Evolutionary conservation across 768 basidiomycete species (phyloP), one percentile per base, ranked within the genome.

Genomic region (Xerocomus spinulosus): DNA sequence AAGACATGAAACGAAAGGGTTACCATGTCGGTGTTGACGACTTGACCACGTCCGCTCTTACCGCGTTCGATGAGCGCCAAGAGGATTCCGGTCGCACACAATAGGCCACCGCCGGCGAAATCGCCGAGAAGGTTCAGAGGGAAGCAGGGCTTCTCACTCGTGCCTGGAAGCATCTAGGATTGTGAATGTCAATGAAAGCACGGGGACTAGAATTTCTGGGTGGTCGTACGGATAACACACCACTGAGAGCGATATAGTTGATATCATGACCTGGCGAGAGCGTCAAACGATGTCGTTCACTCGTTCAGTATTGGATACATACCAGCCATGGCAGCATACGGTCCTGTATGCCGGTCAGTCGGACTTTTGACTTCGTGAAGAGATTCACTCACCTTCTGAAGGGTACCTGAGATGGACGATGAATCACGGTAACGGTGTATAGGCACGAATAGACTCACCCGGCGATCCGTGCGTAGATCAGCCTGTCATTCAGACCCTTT

Each of bases 221-320:
- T 10, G 2, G 28, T 43, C 72, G 25, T 54, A 87, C 86, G 9
- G 85, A 79, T 9, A 91, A 67, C 3, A 85, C 73, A 0, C 89
- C 89, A 49, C 85, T 88, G 28, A 87, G 71, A 14, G 89, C 88
- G 12, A 90, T 74, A 61, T 90, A 92, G 63, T 91, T 92, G 47
- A 92, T 77, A 59, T 92, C 89, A 59, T 92, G 89, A 15, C 89
- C 89, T 82, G 36, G 17, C 10, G 33, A 34, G 17, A 9, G 20
- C 17, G 23, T 18, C 29, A n/a, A 41, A 32, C 23, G 15, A 44
- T 8, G 21, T 44, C 20, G 28, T 42, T 33, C 37, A 25, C 15
- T 23, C 25, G 26, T n/a, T 34, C 18, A 51, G 25, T 12, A 46
- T 42, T 14, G 45, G 5, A 28, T 14, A 58, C 73, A 24, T 59